Conservation (phyloP, 1,139 yeast species). For the Hyphopichia pseudoburtonii region DNA sequence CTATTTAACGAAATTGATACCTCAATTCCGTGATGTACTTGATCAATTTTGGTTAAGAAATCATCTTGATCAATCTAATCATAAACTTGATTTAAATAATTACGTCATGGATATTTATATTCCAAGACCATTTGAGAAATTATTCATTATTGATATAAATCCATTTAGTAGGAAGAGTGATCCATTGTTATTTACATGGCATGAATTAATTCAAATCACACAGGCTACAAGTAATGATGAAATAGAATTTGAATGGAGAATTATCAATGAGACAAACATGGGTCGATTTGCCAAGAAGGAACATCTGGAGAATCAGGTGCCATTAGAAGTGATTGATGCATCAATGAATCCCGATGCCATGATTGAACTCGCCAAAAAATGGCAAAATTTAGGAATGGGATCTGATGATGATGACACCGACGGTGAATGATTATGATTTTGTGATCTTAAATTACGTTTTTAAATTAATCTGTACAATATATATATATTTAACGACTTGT, state of each 20-base stretch:
- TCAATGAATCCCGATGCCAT: slow-evolving; percentile 61
- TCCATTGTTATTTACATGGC: slow-evolving; percentile 78
- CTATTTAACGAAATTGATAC: slow-evolving; percentile 52
- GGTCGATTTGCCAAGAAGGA: slow-evolving; percentile 78
- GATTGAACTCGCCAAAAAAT: slow-evolving; percentile 63
- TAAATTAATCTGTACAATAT: no score
- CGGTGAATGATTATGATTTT: no score
- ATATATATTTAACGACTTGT: no score
- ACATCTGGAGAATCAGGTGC: slow-evolving; percentile 88
- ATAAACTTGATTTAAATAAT: slow-evolving; percentile 52
- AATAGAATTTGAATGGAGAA: slow-evolving; percentile 47
- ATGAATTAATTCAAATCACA: slow-evolving; percentile 49
- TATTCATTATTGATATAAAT: slow-evolving; percentile 77
- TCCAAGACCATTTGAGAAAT: slow-evolving; percentile 68
- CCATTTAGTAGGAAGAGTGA: slow-evolving; percentile 82
- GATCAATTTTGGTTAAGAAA: slow-evolving; percentile 61
- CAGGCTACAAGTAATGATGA: slow-evolving; percentile 12
- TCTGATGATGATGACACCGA: no score
- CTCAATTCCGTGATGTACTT: slow-evolving; percentile 47
- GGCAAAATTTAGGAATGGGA: no score
- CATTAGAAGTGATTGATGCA: slow-evolving; percentile 87
- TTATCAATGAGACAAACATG: slow-evolving; percentile 65
- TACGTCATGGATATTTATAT: slow-evolving; percentile 80
- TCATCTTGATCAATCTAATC: slow-evolving; percentile 34
- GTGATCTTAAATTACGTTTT: no score